These are phyloP conservation scores for Pseudomicrostroma phylloplanum DNA, from an alignment of 1,284 basidiomycete genomes.

Conservation along the genomic window DNA sequence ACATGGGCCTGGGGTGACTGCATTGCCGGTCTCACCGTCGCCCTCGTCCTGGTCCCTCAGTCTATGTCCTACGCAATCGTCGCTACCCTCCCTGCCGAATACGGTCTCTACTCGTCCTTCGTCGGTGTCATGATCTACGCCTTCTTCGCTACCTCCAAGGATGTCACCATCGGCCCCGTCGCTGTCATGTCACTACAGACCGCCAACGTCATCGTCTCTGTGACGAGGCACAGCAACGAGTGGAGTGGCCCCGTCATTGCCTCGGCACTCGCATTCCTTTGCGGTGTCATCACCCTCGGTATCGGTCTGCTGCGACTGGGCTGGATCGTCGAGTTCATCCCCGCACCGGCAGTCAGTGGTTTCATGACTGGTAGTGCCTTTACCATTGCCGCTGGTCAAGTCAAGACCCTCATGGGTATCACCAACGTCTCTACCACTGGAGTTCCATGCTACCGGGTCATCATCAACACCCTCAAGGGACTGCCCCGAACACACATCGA, in stretches of 20 bases:
- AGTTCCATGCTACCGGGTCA: constrained; percentile 69
- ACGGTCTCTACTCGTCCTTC: constrained; percentile 92
- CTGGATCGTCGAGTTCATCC: constrained; percentile 93
- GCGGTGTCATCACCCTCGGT: constrained; percentile 84
- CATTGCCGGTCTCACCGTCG: constrained; percentile 52
- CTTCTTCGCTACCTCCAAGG: constrained; percentile 50
- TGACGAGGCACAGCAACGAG: constrained; percentile 15
- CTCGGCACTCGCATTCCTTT: constrained; percentile 75
- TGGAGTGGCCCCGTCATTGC: constrained; percentile 65
- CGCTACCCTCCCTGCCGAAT: constrained; percentile 76
- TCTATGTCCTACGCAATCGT: constrained; percentile 62
- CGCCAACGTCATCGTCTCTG: constrained; percentile 56
- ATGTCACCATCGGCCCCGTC: constrained; percentile 50
- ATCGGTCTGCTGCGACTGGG: constrained; percentile 87
- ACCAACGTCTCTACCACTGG: constrained; percentile 32
- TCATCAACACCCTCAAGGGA: constrained; percentile 84
- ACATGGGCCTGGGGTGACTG: constrained; percentile 50
- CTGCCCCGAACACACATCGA: constrained; percentile 68
- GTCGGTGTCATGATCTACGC: constrained; percentile 70
- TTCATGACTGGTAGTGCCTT: constrained; percentile 59
- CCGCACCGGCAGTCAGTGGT: constrained; percentile 80
- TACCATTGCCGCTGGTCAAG: constrained; percentile 46
- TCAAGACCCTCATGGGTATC: constrained; percentile 46
- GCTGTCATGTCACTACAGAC: constrained; percentile 93
- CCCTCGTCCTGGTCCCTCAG: constrained; percentile 49